These are phyloP conservation scores for Leptographium lundbergii DNA, from an alignment of 2,329 filamentous ascomycete species.

Conservation along the genomic window DNA sequence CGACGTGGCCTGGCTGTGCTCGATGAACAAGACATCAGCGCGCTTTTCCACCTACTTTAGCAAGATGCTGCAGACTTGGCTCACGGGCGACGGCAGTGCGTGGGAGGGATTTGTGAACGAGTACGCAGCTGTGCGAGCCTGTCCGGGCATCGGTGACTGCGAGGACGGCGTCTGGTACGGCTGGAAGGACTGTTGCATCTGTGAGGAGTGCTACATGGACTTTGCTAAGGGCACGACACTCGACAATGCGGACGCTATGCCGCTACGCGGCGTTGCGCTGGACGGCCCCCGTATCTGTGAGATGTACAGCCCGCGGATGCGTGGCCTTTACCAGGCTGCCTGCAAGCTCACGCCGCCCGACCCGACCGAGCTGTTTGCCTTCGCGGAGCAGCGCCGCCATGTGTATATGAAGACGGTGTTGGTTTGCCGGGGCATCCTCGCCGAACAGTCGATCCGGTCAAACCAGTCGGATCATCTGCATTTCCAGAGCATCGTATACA, in stretches of 20 bases:
- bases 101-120: not conserved
- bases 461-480: too few species aligned
- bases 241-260: constrained; percentile 10
- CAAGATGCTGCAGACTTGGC: not conserved
- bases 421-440: constrained; percentile 7
- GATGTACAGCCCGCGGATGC: constrained; percentile 26
- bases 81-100: not conserved
- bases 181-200: constrained; percentile 20
- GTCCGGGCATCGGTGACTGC: constrained; percentile 17
- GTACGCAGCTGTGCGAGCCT: constrained; percentile 12
- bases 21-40: constrained; percentile 20
- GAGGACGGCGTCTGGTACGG: constrained; percentile 22
- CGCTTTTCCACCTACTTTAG: constrained; percentile 12
- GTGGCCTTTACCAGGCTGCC: constrained; percentile 18
- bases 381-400: constrained; percentile 15
- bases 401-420: constrained; percentile 22
- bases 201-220: constrained; percentile 21
- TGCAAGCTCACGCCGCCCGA: constrained; percentile 15
- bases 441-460: too few species aligned
- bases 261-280: constrained; percentile 15
- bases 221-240: constrained; percentile 19
- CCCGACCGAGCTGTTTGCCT: constrained; percentile 14
- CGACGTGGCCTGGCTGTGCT: constrained; percentile 16
- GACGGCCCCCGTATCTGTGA: constrained; percentile 20
- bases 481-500: not conserved